Conservation (phyloP, 164 flowering plant genomes). For the Annona squamosa region DNA sequence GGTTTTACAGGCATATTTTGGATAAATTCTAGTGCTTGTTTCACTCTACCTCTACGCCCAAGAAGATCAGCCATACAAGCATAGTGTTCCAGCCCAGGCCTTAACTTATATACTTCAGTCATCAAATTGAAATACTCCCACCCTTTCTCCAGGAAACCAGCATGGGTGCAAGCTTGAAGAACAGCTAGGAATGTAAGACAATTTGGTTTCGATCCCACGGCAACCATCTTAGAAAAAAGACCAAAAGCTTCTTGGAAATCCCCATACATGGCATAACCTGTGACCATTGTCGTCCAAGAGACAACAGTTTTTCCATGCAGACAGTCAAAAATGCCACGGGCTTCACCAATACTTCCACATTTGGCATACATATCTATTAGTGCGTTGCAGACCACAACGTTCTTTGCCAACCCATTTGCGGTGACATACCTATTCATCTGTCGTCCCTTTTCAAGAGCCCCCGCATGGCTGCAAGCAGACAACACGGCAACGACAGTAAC, state of each 20-base stretch:
- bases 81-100: constrained; percentile 50
- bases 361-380: constrained; percentile 63
- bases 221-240: constrained; percentile 36
- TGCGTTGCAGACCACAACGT: constrained; percentile 43
- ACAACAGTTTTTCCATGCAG: constrained; percentile 40
- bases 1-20: constrained; percentile 48
- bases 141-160: constrained; percentile 51
- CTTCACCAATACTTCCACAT: constrained; percentile 44
- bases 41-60: constrained; percentile 47
- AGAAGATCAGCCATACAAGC: constrained; percentile 58
- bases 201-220: constrained; percentile 41
- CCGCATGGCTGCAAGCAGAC: constrained; percentile 46
- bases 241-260: constrained; percentile 33
- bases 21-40: constrained; percentile 46
- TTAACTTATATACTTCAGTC: constrained; percentile 29
- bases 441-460: constrained; percentile 49
- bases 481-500: constrained; percentile 48
- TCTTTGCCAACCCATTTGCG: constrained; percentile 23
- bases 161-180: constrained; percentile 62
- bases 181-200: constrained; percentile 54
- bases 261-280: constrained; percentile 58
- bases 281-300: constrained; percentile 62
- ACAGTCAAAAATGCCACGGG: constrained; percentile 32
- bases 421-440: constrained; percentile 37
- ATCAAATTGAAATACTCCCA: constrained; percentile 40